phyloP scores from a whole-genome alignment of 1,284 basidiomycete species.

The Fomitopsis betulina region DNA sequence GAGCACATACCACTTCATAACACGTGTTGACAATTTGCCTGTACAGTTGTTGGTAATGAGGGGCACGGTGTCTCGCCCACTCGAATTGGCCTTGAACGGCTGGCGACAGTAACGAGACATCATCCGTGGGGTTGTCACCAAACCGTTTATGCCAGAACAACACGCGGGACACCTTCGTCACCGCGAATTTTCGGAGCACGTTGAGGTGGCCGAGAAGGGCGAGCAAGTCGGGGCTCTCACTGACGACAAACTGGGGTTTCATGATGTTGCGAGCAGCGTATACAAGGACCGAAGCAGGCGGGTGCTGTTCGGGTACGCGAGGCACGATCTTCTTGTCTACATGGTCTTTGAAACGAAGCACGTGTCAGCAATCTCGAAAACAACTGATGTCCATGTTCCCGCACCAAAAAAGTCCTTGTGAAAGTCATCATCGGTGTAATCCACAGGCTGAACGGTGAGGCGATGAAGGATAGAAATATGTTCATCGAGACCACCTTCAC shows the following conservation, averaged over 20 bases:
- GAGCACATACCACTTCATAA: background rate
- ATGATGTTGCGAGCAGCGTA: constrained; percentile 16
- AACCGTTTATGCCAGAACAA: background rate
- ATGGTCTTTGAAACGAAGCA: background rate
- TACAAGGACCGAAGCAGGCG: constrained; percentile 10
- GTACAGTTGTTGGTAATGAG: background rate
- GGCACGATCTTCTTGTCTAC: background rate
- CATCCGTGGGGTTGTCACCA: constrained; percentile 1
- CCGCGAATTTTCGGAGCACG: constrained; percentile 3
- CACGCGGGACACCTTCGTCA: background rate
- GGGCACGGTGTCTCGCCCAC: background rate
- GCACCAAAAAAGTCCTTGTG: constrained; percentile 9
- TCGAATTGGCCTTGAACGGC: background rate
- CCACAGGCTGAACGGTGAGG: background rate
- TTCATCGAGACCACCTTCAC: background rate
- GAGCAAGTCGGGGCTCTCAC: constrained; percentile 13
- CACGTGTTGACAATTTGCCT: background rate
- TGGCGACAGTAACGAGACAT: background rate
- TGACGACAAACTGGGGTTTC: constrained; percentile 8
- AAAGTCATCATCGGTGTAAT: constrained; percentile 1
- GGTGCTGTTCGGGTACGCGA: background rate
- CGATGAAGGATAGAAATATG: background rate
- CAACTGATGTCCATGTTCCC: background rate
- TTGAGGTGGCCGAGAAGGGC: constrained; percentile 6
- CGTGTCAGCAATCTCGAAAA: no score